phyloP scores from a whole-genome alignment of 306 rosid species.

The Dicorynia guianensis region DNA sequence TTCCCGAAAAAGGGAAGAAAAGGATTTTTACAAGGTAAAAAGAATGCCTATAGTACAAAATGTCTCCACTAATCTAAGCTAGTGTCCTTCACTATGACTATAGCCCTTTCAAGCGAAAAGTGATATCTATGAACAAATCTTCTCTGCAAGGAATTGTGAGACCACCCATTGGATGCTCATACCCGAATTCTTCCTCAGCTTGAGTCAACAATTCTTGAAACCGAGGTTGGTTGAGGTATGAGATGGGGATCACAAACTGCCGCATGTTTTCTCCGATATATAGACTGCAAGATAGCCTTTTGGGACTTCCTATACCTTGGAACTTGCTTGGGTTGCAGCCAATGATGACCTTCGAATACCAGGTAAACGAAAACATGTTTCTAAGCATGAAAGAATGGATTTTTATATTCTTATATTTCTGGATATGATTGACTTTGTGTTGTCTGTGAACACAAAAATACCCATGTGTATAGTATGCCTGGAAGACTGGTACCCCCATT shows the following conservation, averaged over 20 bases:
- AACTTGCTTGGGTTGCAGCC: not conserved
- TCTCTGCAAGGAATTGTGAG: constrained; percentile 46
- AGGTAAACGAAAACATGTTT: not conserved
- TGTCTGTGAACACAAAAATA: not conserved
- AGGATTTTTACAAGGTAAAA: not conserved
- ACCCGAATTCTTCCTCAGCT: constrained; percentile 52
- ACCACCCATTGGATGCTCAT: constrained; percentile 46
- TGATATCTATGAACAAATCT: not conserved
- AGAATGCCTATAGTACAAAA: not conserved
- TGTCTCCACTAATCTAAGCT: not conserved
- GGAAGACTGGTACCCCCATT: not conserved
- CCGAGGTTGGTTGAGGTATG: constrained; percentile 43
- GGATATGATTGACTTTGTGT: not conserved
- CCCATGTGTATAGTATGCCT: not conserved
- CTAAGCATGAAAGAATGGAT: not conserved
- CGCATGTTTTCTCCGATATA: constrained; percentile 48
- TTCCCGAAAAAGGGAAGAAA: not conserved
- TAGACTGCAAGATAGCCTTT: constrained; percentile 54
- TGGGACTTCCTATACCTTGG: constrained; percentile 30
- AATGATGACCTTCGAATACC: not conserved
- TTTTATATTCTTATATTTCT: not conserved
- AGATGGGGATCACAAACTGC: constrained; percentile 45
- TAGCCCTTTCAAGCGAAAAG: not conserved
- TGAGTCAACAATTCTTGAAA: constrained; percentile 42
- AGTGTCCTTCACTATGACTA: not conserved